Conservation (phyloP, 495 filamentous ascomycete species). For the Penicillium dipodomyicola region DNA sequence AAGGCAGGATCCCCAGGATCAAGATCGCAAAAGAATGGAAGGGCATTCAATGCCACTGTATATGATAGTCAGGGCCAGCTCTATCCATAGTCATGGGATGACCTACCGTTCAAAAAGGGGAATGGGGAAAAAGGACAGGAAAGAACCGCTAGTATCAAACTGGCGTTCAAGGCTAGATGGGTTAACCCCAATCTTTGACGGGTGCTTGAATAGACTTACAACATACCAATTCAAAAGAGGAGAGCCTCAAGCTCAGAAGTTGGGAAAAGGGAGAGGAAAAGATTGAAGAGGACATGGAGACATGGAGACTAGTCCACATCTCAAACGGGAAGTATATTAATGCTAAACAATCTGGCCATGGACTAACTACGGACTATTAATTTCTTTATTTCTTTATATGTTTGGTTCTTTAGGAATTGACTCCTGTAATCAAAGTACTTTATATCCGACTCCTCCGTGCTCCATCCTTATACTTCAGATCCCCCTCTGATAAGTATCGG, state of each 20-base stretch:
- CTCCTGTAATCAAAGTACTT: not conserved
- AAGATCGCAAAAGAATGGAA: constrained; percentile 28
- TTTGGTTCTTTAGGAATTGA: too few species aligned
- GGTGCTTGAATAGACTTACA: not conserved
- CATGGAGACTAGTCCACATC: constrained; percentile 2
- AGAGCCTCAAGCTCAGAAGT: constrained; percentile 29
- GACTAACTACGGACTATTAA: not conserved
- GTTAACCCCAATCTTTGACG: constrained; percentile 4
- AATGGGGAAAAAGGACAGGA: constrained; percentile 19
- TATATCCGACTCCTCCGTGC: not conserved
- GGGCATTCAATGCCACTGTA: constrained; percentile 42
- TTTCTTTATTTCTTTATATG: too few species aligned
- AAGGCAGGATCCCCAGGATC: constrained; percentile 14
- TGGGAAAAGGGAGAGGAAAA: constrained; percentile 16
- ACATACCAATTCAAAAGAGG: not conserved
- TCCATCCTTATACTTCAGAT: not conserved
- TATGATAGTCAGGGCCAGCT: constrained; percentile 7
- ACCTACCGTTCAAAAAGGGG: not conserved
- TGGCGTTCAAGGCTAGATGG: constrained; percentile 17
- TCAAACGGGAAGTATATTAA: constrained; percentile 19
- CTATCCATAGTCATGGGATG: not conserved
- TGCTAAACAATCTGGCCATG: not conserved
- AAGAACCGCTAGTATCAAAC: constrained; percentile 31
- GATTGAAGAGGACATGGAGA: constrained; percentile 12
- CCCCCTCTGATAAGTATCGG: not conserved